phyloP scores from a whole-genome alignment of 306 rosid genomes.

The Pachyrhizus erosus region DNA sequence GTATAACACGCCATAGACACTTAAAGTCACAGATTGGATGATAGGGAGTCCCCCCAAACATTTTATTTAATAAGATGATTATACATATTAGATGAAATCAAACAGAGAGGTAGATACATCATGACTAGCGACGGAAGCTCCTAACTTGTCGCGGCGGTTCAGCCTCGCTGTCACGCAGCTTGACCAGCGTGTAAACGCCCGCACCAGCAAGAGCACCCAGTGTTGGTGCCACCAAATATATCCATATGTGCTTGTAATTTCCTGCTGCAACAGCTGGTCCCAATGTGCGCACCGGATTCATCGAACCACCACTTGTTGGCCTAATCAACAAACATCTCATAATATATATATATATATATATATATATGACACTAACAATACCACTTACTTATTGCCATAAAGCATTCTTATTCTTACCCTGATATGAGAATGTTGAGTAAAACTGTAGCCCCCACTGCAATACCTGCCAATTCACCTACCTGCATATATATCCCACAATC shows the following conservation, averaged over 20 bases:
- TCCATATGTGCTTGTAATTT: slow-evolving; percentile 71
- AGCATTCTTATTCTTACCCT: too few relatives aligned
- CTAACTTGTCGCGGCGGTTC: slow-evolving; percentile 60
- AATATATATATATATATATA: too few relatives aligned
- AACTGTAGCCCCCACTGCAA: slow-evolving; percentile 93
- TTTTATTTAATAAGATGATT: too few relatives aligned
- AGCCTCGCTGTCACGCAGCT: slow-evolving; percentile 59
- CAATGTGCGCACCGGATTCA: slow-evolving; percentile 97
- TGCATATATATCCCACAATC: neutral
- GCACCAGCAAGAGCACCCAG: slow-evolving; percentile 89
- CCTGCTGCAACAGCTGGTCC: slow-evolving; percentile 96
- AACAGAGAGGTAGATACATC: too few relatives aligned
- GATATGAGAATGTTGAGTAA: slow-evolving; percentile 85
- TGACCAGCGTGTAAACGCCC: slow-evolving; percentile 68
- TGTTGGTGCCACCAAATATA: slow-evolving; percentile 83
- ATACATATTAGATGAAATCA: too few relatives aligned
- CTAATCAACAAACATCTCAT: too few relatives aligned
- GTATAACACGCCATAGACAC: too few relatives aligned
- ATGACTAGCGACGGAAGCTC: slow-evolving; percentile 84
- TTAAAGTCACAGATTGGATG: too few relatives aligned
- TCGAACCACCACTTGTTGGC: slow-evolving; percentile 86
- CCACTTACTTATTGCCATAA: too few relatives aligned
- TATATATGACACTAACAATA: too few relatives aligned
- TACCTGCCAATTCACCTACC: slow-evolving; percentile 94
- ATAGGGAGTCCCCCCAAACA: too few relatives aligned